Evolutionary conservation across 1,139 yeast genomes (phyloP).

Genomic region (Taphrina populina): DNA sequence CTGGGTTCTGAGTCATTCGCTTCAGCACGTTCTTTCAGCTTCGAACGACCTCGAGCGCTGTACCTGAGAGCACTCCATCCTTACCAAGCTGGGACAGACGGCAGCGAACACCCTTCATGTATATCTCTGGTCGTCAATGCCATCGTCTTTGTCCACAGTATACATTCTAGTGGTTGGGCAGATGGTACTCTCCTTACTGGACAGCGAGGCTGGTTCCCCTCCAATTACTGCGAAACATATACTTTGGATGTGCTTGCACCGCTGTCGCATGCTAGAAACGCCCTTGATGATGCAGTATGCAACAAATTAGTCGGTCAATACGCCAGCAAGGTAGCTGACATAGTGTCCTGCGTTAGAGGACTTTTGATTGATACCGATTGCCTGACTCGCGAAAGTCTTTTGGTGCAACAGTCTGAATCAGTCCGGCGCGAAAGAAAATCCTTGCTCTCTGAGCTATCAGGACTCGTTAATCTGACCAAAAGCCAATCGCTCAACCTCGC

Average conservation of each 20-base stretch:
- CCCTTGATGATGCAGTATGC: conserved; percentile 47
- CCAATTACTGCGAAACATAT: conserved; percentile 69
- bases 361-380: conserved; percentile 63
- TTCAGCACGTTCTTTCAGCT: neutral
- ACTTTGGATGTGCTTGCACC: conserved; percentile 58
- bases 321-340: conserved; percentile 53
- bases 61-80: conserved; percentile 25
- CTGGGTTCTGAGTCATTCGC: conserved; percentile 8
- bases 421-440: conserved; percentile 75
- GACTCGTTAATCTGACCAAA: conserved; percentile 76
- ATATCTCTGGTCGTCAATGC: conserved; percentile 78
- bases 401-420: conserved; percentile 67
- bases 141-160: conserved; percentile 79
- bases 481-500: conserved; percentile 55
- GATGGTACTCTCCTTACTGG: conserved; percentile 79
- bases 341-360: conserved; percentile 80
- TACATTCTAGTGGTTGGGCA: conserved; percentile 97
- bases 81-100: conserved; percentile 1
- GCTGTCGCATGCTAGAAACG: conserved; percentile 71
- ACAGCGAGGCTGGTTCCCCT: conserved; percentile 93
- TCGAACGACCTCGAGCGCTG: conserved; percentile 3
- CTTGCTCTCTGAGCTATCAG: conserved; percentile 86
- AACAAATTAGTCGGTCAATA: conserved; percentile 36
- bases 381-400: conserved; percentile 75
- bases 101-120: conserved; percentile 48